Percentiles rank a stretch among this genome's conserved stretches.
These are phyloP conservation scores for Firmiana major DNA, from an alignment of 345 rosid species.

Conservation along the genomic window DNA sequence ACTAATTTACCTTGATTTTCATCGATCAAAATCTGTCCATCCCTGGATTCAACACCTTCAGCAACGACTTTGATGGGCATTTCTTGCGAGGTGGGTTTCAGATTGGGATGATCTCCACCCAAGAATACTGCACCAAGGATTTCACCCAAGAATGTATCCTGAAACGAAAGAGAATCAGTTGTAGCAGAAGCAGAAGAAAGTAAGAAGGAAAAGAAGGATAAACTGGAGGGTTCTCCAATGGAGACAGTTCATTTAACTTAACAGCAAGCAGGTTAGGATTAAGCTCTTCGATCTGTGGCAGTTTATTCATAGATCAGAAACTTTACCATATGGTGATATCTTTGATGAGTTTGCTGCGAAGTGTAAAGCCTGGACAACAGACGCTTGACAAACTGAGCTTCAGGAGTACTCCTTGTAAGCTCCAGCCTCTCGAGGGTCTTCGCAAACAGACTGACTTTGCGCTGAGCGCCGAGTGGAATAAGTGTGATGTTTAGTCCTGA, in stretches of 20 bases:
- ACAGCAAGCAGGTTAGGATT: not conserved
- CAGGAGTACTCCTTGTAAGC: conserved; percentile 43
- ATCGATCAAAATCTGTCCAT: conserved; percentile 49
- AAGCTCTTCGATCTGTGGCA: not conserved
- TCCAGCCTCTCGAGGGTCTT: conserved; percentile 30
- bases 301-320: not conserved
- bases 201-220: not conserved
- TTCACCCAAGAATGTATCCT: conserved; percentile 84
- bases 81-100: conserved; percentile 37
- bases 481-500: conserved; percentile 65
- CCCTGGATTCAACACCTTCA: conserved; percentile 50
- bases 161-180: conserved; percentile 17
- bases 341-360: conserved; percentile 42
- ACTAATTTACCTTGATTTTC: conserved; percentile 38
- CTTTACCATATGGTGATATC: conserved; percentile 67
- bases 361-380: conserved; percentile 49
- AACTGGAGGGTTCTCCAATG: not conserved
- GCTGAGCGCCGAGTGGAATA: conserved; percentile 62
- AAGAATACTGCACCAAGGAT: conserved; percentile 64
- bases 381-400: conserved; percentile 44
- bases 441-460: conserved; percentile 41
- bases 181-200: not conserved
- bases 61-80: conserved; percentile 48
- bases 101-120: conserved; percentile 33
- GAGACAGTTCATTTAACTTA: not conserved